These are phyloP conservation scores for Myotisia sp. DNA, from an alignment of 2,329 filamentous ascomycete species.

Conservation along the genomic window DNA sequence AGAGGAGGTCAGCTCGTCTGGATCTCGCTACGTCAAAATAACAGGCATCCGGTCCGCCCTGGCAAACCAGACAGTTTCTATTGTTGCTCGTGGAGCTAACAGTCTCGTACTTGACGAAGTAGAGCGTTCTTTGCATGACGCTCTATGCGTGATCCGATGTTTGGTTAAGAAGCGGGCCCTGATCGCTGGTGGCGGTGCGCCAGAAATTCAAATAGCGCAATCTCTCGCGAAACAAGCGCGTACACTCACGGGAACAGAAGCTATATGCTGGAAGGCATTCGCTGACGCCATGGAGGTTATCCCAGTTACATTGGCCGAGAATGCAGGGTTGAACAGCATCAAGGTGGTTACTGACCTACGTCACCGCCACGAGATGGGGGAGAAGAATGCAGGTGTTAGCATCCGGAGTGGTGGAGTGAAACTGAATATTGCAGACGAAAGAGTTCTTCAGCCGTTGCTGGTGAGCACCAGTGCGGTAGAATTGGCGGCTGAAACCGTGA, in stretches of 20 bases:
- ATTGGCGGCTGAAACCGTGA: conserved; percentile 93
- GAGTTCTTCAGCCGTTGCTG: conserved; percentile 85
- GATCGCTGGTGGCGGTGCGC: conserved; percentile 88
- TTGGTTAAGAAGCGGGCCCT: conserved; percentile 99
- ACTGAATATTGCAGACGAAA: conserved; percentile 91
- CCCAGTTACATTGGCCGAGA: conserved; percentile 91
- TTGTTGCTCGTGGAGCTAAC: conserved; percentile 91
- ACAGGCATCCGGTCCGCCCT: conserved; percentile 72
- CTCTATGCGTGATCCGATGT: conserved; percentile 92
- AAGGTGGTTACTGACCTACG: conserved; percentile 94
- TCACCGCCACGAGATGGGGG: conserved; percentile 85
- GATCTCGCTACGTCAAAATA: conserved; percentile 86
- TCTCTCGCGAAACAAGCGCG: conserved; percentile 70
- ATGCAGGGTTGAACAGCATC: conserved; percentile 94
- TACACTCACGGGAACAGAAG: conserved; percentile 75
- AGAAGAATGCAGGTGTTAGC: conserved; percentile 91
- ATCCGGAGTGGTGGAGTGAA: conserved; percentile 97
- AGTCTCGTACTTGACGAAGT: conserved; percentile 89
- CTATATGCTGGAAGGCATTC: conserved; percentile 98
- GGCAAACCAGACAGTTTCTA: conserved; percentile 67
- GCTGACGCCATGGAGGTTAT: conserved; percentile 96
- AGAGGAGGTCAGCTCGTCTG: conserved; percentile 77
- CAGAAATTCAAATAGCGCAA: conserved; percentile 91
- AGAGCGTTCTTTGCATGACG: conserved; percentile 90
- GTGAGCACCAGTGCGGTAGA: conserved; percentile 97